Conservation (phyloP, 2,329 filamentous ascomycete species). For the Fusarium azukiicola region DNA sequence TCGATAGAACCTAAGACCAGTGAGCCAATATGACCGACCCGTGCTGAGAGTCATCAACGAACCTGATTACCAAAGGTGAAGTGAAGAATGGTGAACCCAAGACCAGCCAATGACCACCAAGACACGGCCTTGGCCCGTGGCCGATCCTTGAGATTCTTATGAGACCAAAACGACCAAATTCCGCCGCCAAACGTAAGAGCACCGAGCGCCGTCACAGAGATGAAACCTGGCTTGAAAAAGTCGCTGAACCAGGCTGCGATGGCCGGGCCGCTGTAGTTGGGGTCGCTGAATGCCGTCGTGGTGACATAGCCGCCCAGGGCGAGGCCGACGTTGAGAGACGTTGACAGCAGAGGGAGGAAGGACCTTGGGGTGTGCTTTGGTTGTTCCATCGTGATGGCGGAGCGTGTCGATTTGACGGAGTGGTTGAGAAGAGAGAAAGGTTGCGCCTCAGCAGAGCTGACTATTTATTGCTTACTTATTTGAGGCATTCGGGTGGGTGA, state of each 20-base stretch:
- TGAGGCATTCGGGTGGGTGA: neutral
- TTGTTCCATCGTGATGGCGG: neutral
- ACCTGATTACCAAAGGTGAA: conserved; percentile 17
- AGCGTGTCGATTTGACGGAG: neutral
- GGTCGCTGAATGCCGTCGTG: conserved; percentile 32
- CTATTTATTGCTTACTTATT: neutral
- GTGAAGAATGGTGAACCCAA: neutral
- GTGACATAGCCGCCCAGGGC: conserved; percentile 38
- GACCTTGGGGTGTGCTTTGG: neutral
- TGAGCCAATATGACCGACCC: neutral
- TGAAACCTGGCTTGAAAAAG: conserved; percentile 43
- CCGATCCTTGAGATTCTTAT: neutral
- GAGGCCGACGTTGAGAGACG: conserved; percentile 3
- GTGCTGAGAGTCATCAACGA: neutral
- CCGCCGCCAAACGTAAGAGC: conserved; percentile 26
- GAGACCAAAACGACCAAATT: neutral
- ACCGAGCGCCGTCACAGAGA: conserved; percentile 36
- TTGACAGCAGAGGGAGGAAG: neutral
- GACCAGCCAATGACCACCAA: conserved; percentile 6
- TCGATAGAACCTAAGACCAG: neutral
- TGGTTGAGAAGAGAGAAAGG: neutral
- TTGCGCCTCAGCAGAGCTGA: neutral
- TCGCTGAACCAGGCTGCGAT: conserved; percentile 40
- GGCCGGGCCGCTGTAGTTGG: conserved; percentile 34
- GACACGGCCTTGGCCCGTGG: neutral